These are phyloP conservation scores for Stenogyne calaminthoides DNA, from an alignment of 305 asterid species.

Conservation along the genomic window DNA sequence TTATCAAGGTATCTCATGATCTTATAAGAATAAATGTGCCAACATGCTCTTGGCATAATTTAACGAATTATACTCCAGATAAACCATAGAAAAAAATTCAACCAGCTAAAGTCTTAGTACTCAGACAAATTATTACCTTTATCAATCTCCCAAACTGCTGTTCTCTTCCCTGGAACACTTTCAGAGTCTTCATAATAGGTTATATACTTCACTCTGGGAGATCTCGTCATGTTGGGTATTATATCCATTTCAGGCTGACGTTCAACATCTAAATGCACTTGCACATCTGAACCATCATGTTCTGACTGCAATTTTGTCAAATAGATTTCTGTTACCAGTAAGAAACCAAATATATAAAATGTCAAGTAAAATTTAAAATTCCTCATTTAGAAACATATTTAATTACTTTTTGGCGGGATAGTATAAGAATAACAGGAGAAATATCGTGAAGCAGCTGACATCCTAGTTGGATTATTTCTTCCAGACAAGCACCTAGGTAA, in stretches of 20 bases:
- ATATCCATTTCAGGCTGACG: constrained; percentile 78
- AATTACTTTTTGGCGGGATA: constrained; percentile 10
- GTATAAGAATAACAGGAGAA: constrained; percentile 21
- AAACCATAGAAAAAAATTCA: not conserved
- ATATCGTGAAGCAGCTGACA: constrained; percentile 11
- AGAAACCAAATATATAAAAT: constrained; percentile 12
- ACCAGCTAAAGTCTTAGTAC: constrained; percentile 24
- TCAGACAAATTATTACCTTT: constrained; percentile 56
- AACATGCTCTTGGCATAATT: constrained; percentile 1
- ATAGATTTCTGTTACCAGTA: constrained; percentile 20
- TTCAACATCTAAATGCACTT: constrained; percentile 74
- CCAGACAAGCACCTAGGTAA: constrained; percentile 1
- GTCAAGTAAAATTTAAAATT: not conserved
- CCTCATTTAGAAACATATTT: not conserved
- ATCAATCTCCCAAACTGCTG: constrained; percentile 99
- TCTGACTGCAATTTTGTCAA: constrained; percentile 69
- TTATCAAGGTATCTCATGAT: constrained; percentile 18
- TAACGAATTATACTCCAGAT: constrained; percentile 16
- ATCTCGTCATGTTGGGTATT: constrained; percentile 89
- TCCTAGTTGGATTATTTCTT: not conserved
- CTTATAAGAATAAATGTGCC: constrained; percentile 3
- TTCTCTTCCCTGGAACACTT: constrained; percentile 90
- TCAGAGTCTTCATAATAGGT: constrained; percentile 98
- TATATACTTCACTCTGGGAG: constrained; percentile 83
- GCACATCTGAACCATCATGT: constrained; percentile 95